Evolutionary conservation across 2,329 filamentous ascomycete species (phyloP), one percentile per base, ranked within the genome.

Genomic region (Fusarium xyrophilum): DNA sequence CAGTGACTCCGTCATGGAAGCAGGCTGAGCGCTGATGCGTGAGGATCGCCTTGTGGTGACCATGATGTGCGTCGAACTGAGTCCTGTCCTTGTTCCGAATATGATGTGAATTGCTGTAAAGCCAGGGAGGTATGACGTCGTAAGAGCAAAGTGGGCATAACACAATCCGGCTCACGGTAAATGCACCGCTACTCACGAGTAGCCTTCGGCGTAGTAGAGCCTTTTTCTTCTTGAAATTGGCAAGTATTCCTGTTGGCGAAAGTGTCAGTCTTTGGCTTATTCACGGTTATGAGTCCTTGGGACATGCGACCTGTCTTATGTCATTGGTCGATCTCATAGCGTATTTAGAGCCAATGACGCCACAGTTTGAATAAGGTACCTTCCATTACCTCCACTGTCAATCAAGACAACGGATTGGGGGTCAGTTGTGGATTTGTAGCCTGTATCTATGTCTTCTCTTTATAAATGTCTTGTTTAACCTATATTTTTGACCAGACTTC

Each of bases 41-140:
- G 81, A 78, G 5, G 80, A 82, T 25, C 79, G 76, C 39, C 80
- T 76, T 48, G 77, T 78, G 19, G 70, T 72, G 33, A 79, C 78
- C 71, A 79, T 77, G 27, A 51, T 68, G 40, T 54, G 42, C 36
- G 60, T 43, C 36, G 60, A 38, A 38, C 23, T 63, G 65, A 61
- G 46, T 71, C 19, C 40, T 56, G 43, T 47, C 28, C 33, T 69
- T 12, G 6, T 32, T 32, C 27, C 52, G 23, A 32, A 32, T 27
- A 48, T 42, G 17, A 35, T 39, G 56, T 65, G 68, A 73, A 67
- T 63, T 32, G 50, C 32, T 50, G 39, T 17, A 53, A 23, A 19
- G n/a, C 40, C 33, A 50, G 47, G 36, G 32, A 32, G 27, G 39
- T 43, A 55, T 44, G 43, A 33, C 57, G 48, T 32, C 55, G 68